Percentiles rank a stretch among this genome's conserved stretches.
Evolutionary conservation across 495 filamentous ascomycete species (phyloP).

Genomic region (Aspergillus affinis): DNA sequence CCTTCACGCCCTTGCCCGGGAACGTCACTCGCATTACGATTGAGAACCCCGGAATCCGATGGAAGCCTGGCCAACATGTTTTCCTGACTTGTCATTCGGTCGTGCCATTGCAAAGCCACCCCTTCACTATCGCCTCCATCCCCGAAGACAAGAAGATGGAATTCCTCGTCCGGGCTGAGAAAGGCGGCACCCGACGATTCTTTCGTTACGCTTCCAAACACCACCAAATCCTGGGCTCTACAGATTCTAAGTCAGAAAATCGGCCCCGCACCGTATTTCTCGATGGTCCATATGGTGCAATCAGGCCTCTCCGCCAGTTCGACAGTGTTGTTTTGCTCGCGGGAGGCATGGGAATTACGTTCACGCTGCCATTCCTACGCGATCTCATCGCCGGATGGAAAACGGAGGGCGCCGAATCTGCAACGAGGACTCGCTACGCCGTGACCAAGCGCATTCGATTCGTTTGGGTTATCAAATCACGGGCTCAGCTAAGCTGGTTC

Average conservation of each 20-base stretch:
- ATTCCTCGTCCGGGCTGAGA: slow-evolving; percentile 68
- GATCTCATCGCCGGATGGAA: slow-evolving; percentile 47
- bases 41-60: slow-evolving; percentile 63
- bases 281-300: slow-evolving; percentile 55
- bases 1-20: slow-evolving; percentile 60
- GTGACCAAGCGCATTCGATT: slow-evolving; percentile 69
- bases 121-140: slow-evolving; percentile 74
- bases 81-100: slow-evolving; percentile 72
- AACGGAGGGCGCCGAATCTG: slow-evolving; percentile 8
- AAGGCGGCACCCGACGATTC: slow-evolving; percentile 68
- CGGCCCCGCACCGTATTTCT: slow-evolving; percentile 32
- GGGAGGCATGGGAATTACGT: slow-evolving; percentile 57
- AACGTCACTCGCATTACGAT: slow-evolving; percentile 70
- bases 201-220: slow-evolving; percentile 60
- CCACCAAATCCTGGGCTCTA: slow-evolving; percentile 19
- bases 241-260: slow-evolving; percentile 22
- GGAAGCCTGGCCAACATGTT: slow-evolving; percentile 77
- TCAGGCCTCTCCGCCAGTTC: slow-evolving; percentile 51
- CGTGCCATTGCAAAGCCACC: slow-evolving; percentile 70
- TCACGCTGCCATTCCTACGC: slow-evolving; percentile 52
- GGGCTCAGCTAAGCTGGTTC: slow-evolving; percentile 69
- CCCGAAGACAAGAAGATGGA: slow-evolving; percentile 61
- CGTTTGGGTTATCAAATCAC: slow-evolving; percentile 70
- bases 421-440: slow-evolving; percentile 14
- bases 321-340: slow-evolving; percentile 64